Percentiles rank a stretch among this genome's conserved stretches.
Conservation (phyloP, 2,329 filamentous ascomycete genomes). For the Ophiostoma novo-ulmi region DNA sequence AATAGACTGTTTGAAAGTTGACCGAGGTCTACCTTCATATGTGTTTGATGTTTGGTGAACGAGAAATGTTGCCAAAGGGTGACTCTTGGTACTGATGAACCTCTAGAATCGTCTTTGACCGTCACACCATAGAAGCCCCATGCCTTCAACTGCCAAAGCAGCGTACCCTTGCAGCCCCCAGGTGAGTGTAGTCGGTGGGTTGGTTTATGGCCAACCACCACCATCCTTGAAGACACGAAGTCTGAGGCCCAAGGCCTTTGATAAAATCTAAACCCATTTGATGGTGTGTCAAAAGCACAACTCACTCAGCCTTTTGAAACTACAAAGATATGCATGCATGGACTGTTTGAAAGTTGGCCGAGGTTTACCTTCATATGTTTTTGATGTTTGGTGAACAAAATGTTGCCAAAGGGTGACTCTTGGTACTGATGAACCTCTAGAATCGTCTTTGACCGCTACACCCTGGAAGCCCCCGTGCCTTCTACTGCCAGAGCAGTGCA, state of each 20-base stretch:
- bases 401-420: slow-evolving; percentile 7
- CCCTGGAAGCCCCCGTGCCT: background rate
- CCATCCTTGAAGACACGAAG: background rate
- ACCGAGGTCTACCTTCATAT: slow-evolving; percentile 8
- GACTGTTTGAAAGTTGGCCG: background rate
- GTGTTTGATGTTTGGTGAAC: background rate
- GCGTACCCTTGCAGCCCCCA: background rate
- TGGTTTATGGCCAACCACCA: background rate
- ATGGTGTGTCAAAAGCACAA: background rate
- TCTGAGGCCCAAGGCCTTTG: background rate
- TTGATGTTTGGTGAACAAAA: background rate
- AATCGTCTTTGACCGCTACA: slow-evolving; percentile 7
- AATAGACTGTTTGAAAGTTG: slow-evolving; percentile 6
- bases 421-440: slow-evolving; percentile 12
- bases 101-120: slow-evolving; percentile 8
- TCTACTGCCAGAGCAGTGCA: background rate
- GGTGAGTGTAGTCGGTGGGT: background rate
- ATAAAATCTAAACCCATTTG: background rate
- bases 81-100: slow-evolving; percentile 14
- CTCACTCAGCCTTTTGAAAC: background rate
- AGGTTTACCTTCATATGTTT: slow-evolving; percentile 8
- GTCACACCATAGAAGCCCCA: background rate
- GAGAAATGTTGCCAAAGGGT: background rate
- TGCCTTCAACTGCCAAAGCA: background rate
- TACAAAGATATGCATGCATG: too few species aligned